Evolutionary conservation across 2,329 filamentous ascomycete genomes (phyloP).

Genomic region (Botrytis pseudocinerea): DNA sequence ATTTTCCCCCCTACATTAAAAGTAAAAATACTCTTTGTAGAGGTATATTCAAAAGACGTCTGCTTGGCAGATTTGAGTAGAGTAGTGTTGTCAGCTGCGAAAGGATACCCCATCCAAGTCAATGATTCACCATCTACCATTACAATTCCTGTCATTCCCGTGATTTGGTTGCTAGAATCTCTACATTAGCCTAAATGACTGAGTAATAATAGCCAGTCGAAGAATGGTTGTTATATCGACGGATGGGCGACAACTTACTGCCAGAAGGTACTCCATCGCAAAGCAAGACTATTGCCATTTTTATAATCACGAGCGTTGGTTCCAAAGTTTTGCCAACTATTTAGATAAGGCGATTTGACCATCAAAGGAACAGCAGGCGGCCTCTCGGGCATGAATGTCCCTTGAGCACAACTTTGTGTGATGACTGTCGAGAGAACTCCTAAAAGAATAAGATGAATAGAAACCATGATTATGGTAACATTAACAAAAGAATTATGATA

Average conservation of each 20-base stretch:
- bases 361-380: conserved; percentile 71
- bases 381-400: conserved; percentile 62
- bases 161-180: conserved; percentile 51
- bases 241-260: conserved; percentile 50
- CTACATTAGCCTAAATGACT: background rate
- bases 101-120: conserved; percentile 66
- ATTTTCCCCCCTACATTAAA: conserved; percentile 64
- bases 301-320: conserved; percentile 50
- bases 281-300: conserved; percentile 66
- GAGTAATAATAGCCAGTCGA: background rate
- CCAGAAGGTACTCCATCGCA: conserved; percentile 70
- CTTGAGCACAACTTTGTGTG: conserved; percentile 38
- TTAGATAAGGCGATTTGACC: conserved; percentile 74
- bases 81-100: conserved; percentile 40
- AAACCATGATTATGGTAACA: background rate
- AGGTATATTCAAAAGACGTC: conserved; percentile 66
- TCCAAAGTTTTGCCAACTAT: conserved; percentile 65
- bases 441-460: background rate
- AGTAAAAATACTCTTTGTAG: conserved; percentile 69
- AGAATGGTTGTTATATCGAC: background rate
- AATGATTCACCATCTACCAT: conserved; percentile 61
- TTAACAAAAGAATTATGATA: background rate
- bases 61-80: conserved; percentile 54
- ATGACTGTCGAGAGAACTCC: background rate
- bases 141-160: conserved; percentile 69